phyloP scores from a whole-genome alignment of 805 yeast species.

The Saccharomycopsis microspora region DNA sequence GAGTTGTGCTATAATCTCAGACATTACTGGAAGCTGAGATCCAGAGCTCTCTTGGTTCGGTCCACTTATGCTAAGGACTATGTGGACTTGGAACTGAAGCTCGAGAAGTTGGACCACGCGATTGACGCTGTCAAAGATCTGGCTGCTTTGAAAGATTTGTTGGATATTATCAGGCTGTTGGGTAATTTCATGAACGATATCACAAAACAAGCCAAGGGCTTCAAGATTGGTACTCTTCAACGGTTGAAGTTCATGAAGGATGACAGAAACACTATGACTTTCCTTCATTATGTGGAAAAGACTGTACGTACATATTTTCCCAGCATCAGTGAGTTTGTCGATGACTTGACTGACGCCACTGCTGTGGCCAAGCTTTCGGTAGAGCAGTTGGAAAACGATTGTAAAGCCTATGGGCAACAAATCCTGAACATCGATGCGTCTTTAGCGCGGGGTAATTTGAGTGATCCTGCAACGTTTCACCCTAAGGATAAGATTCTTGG shows the following conservation, averaged over 20 bases:
- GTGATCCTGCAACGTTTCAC: slow-evolving; percentile 51
- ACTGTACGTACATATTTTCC: slow-evolving; percentile 56
- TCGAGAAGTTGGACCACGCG: slow-evolving; percentile 49
- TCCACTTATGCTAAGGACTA: slow-evolving; percentile 55
- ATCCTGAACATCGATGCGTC: slow-evolving; percentile 42
- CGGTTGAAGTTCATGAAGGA: slow-evolving; percentile 64
- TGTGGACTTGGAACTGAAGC: slow-evolving; percentile 43
- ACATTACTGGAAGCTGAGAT: slow-evolving; percentile 62
- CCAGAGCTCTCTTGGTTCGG: slow-evolving; percentile 46
- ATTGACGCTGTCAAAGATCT: slow-evolving; percentile 43
- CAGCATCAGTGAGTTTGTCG: slow-evolving; percentile 46
- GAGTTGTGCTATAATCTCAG: slow-evolving; percentile 59
- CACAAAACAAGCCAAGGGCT: slow-evolving; percentile 58
- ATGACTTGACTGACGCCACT: slow-evolving; percentile 41
- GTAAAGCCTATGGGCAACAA: slow-evolving; percentile 39
- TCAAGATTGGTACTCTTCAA: slow-evolving; percentile 56
- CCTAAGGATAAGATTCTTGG: slow-evolving; percentile 52
- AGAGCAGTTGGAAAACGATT: slow-evolving; percentile 50
- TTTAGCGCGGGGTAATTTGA: slow-evolving; percentile 50
- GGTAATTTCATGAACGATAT: slow-evolving; percentile 76
- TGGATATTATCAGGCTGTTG: slow-evolving; percentile 56
- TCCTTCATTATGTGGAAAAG: slow-evolving; percentile 66
- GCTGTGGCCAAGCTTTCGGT: slow-evolving; percentile 51
- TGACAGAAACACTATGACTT: slow-evolving; percentile 55
- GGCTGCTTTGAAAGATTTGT: slow-evolving; percentile 40